Base-by-base conservation (phyloP, 768 basidiomycete species). In the Termitomyces titanicus region DNA sequence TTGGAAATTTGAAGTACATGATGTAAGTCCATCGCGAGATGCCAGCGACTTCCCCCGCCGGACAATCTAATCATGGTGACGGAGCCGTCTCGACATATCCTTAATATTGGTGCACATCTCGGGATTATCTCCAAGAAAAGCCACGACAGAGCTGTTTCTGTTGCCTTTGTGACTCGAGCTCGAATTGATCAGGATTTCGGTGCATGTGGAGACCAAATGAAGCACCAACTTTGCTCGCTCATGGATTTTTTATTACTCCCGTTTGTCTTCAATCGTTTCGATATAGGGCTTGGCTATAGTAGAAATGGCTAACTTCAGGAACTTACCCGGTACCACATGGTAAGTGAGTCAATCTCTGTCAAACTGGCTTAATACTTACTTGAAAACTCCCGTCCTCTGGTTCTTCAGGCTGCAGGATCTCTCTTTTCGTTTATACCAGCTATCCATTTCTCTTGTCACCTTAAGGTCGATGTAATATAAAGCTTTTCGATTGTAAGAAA, bases 351-450 rank as follows among this genome's bases (percentile, higher is more conserved):
- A 61, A 50, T 53, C 55, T 55, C 37, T 51, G 56, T 49, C 47
- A 54, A 48, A 53, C 34, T 51, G 25, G 5, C 17, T 56, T n/a
- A n/a, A n/a, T n/a, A n/a, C n/a, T 52, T 39, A 29, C 35, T 51
- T 39, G 15, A 47, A 56, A 47, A 47, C 42, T 49, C 57, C 54
- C 46, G 57, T 57, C 58, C 15, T 25, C 37, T 34, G 54, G 51
- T 57, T 59, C 58, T 49, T 60, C 54, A 51, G 61, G 59, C 37
- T 56, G 56, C 38, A 42, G 50, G 51, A 25, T 34, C 29, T 51
- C 55, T 62, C 58, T 51, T 60, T 62, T 57, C 43, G 51, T 47
- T 39, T 39, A 47, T 51, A 33, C 33, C 42, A 27, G 56, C 33
- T 33, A 39, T 51, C 51, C 55, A 48, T 51, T 44, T 58, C 27